Conservation (phyloP, 1,284 basidiomycete species). For the Cystobasidium pallidum region DNA sequence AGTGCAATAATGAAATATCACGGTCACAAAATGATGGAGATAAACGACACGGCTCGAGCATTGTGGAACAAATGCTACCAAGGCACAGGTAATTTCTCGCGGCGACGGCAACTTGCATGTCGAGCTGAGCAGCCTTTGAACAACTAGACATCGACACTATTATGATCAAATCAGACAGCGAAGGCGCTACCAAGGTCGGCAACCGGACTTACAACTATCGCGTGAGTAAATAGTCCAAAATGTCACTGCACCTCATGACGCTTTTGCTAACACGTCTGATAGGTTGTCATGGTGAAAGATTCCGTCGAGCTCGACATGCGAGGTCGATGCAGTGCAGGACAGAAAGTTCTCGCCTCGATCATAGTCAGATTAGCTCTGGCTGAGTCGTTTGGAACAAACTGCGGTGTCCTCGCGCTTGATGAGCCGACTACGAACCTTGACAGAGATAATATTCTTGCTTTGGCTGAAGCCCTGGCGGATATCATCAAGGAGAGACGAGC, state of each 20-base stretch:
- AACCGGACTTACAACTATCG: constrained; percentile 98
- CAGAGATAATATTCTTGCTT: constrained; percentile 91
- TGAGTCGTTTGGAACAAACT: constrained; percentile 96
- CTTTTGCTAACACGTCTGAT: constrained; percentile 24
- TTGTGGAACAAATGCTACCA: constrained; percentile 99
- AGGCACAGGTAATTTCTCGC: constrained; percentile 73
- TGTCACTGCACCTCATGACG: too few relatives aligned
- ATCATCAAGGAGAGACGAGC: constrained; percentile 88
- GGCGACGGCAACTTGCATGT: too few relatives aligned
- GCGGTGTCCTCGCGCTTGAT: constrained; percentile 94
- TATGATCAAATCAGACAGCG: constrained; percentile 89
- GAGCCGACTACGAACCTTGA: constrained; percentile 98
- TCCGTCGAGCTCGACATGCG: constrained; percentile 99
- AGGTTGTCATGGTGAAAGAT: constrained; percentile 99
- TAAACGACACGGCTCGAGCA: constrained; percentile 94
- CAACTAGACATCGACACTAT: constrained; percentile 91
- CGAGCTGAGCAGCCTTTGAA: not conserved
- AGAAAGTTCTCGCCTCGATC: constrained; percentile 99
- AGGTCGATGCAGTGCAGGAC: constrained; percentile 94
- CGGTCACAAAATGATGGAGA: constrained; percentile 98
- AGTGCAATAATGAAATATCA: constrained; percentile 99
- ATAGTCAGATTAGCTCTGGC: constrained; percentile 97
- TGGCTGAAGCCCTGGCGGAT: constrained; percentile 87
- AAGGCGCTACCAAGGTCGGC: constrained; percentile 68
- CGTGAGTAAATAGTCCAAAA: constrained; percentile 61